Conservation (phyloP, 331 rosid genomes). For the Cydonia oblonga region DNA sequence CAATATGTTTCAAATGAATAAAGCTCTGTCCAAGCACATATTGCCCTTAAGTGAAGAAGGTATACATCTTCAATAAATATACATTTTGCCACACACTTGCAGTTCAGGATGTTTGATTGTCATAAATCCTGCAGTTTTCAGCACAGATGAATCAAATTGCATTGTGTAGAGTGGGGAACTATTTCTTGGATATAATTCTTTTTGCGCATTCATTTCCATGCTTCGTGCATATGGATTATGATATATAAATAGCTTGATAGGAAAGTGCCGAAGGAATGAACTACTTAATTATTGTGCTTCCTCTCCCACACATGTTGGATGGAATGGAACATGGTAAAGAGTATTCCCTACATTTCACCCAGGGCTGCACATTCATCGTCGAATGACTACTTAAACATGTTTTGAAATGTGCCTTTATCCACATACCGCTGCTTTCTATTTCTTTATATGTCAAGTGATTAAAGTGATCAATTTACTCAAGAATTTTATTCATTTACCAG, state of each 20-base stretch:
- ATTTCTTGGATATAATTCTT: not conserved
- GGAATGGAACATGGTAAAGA: not conserved
- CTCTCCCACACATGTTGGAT: not conserved
- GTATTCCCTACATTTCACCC: not conserved
- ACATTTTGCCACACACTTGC: not conserved
- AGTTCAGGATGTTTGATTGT: not conserved
- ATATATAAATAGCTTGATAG: not conserved
- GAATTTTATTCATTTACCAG: not conserved
- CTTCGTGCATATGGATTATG: not conserved
- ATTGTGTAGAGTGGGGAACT: not conserved
- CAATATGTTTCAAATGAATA: constrained; percentile 48
- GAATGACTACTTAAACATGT: not conserved
- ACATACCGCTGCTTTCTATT: not conserved
- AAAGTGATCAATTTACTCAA: not conserved
- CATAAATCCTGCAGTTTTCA: not conserved
- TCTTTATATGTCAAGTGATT: not conserved
- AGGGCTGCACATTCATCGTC: not conserved
- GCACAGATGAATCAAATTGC: not conserved
- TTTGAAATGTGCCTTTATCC: not conserved
- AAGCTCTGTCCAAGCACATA: constrained; percentile 35
- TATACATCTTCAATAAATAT: constrained; percentile 4
- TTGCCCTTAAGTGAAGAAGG: constrained; percentile 27
- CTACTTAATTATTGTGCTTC: not conserved
- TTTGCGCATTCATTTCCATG: not conserved
- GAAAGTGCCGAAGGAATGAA: not conserved